Conservation (phyloP, 176 grass and related monocot species). For the Phoenix dactylifera region DNA sequence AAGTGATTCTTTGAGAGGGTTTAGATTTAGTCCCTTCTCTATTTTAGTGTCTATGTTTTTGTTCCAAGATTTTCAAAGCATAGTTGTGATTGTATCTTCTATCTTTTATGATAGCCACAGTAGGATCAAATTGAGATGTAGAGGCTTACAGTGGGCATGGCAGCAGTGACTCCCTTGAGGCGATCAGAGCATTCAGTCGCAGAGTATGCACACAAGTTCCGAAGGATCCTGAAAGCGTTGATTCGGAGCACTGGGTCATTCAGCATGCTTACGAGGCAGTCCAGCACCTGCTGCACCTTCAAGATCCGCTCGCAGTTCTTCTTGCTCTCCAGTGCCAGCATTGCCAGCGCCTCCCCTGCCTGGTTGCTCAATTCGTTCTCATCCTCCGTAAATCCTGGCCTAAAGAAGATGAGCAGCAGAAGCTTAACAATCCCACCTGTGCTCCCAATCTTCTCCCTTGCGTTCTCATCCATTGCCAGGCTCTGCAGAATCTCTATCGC, state of each 20-base stretch:
- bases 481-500: constrained; percentile 17
- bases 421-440: constrained; percentile 16
- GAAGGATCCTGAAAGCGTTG: background rate
- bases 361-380: background rate
- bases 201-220: background rate
- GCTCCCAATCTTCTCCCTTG: constrained; percentile 17
- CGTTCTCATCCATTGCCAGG: constrained; percentile 15
- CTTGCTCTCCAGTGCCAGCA: constrained; percentile 18
- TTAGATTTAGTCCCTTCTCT: too few relatives aligned
- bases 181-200: too few relatives aligned
- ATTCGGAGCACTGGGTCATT: background rate
- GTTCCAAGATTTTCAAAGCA: too few relatives aligned
- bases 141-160: too few relatives aligned
- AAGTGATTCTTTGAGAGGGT: too few relatives aligned
- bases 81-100: too few relatives aligned
- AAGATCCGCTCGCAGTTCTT: constrained; percentile 17
- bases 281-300: background rate
- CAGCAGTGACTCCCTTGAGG: too few relatives aligned
- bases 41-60: too few relatives aligned
- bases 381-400: background rate
- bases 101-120: too few relatives aligned
- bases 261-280: background rate
- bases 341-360: constrained; percentile 13
- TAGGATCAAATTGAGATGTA: too few relatives aligned
- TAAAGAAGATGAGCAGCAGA: constrained; percentile 18